Base-by-base conservation (phyloP, 73 alveolate species). In the Tetrahymena malaccensis region DNA sequence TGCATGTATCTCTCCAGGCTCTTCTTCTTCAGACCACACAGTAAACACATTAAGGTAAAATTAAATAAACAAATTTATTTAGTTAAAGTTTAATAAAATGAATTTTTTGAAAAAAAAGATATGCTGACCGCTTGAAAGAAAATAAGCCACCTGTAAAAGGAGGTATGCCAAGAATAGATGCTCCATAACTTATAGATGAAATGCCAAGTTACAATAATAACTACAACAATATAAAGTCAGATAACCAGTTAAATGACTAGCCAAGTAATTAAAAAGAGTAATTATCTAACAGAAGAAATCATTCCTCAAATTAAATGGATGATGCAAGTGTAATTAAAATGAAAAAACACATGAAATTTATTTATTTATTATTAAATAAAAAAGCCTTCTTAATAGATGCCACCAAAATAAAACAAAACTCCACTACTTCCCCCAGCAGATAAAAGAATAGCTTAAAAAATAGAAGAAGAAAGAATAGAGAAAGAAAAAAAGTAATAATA, bases 1-100 rank as follows among this genome's bases (percentile, higher is more conserved):
- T 37, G 98, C 99, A 43, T 99, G 99, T 93, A 95, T 99, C 11
- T 96, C 98, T 85, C 99, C 99, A 15, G 99, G 99, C 19, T 96
- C 98, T 93, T 95, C 98, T 55, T 97, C 99, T n/a, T 97, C 99
- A 15, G 99, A 99, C 94, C 99, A 99, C 96, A 97, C 99, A n/a
- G 95, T 98, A 43, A 99, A 99, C 97, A 98, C 99, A 34, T 95
- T 99, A 31, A 96, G 99, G 94, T 99, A 99, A 8, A 96, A 97
- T 98, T n/a, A n/a, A 9, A 98, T 93, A 40, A 40, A 40, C 9
- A 40, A 4, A 40, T 40, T 7, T 40, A 40, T 40, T 40, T 35
- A 35, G 2, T 35, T 2, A 6, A 4, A 35, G 6, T 85, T 94
- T 98, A 94, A 89, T 98, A 56, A 44, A 11, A 11, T 44, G 22